phyloP scores from a whole-genome alignment of 2,329 filamentous ascomycete species.

The Fusarium foetens region DNA sequence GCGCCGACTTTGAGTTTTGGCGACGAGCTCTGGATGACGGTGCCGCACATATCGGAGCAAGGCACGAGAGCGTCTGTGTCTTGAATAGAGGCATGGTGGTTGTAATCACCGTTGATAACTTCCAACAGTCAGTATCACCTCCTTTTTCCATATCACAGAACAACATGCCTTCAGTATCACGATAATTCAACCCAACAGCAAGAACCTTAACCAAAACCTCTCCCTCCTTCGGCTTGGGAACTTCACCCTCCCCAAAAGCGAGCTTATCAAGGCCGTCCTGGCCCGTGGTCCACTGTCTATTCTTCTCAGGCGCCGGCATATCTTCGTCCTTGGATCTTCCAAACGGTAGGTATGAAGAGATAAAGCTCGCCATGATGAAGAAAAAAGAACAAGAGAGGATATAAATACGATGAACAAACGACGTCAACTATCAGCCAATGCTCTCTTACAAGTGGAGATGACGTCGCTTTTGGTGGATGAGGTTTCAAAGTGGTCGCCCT shows the following conservation, averaged over 20 bases:
- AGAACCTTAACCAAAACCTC: slow-evolving; percentile 63
- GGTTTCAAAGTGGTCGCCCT: slow-evolving; percentile 11
- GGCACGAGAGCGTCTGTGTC: slow-evolving; percentile 62
- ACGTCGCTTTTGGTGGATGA: slow-evolving; percentile 31
- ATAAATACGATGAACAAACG: neutral
- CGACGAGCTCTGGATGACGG: slow-evolving; percentile 59
- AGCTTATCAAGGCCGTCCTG: slow-evolving; percentile 68
- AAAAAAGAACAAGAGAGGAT: neutral
- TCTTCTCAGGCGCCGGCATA: slow-evolving; percentile 41
- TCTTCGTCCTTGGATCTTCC: slow-evolving; percentile 16
- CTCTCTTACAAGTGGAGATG: slow-evolving; percentile 34
- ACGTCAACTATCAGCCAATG: slow-evolving; percentile 20
- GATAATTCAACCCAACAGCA: slow-evolving; percentile 61
- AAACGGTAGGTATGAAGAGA: slow-evolving; percentile 38
- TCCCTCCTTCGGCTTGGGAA: slow-evolving; percentile 59
- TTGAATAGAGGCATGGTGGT: slow-evolving; percentile 67
- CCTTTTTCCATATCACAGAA: neutral
- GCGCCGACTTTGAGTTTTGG: slow-evolving; percentile 64
- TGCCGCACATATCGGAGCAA: slow-evolving; percentile 77
- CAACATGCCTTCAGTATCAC: slow-evolving; percentile 59
- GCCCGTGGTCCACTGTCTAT: slow-evolving; percentile 64
- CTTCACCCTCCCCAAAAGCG: slow-evolving; percentile 53
- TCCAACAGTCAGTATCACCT: neutral
- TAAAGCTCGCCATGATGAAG: slow-evolving; percentile 32
- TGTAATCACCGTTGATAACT: slow-evolving; percentile 75